Evolutionary conservation across 768 basidiomycete species (phyloP), one percentile per base, ranked within the genome.

Genomic region (Suillus bovinus): DNA sequence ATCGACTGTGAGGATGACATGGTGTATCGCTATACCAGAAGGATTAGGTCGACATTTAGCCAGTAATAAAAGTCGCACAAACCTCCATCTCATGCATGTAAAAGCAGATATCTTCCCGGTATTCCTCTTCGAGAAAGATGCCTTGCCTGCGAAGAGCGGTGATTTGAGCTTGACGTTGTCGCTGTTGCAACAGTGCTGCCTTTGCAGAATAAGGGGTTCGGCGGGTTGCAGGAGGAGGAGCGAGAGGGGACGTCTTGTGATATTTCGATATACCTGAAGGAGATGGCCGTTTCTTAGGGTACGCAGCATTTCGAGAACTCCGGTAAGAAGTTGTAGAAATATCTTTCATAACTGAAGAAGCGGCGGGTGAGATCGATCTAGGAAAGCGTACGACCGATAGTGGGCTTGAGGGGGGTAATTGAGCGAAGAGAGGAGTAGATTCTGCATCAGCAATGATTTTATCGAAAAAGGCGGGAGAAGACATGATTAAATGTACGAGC

Each of bases 11-110:
- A 87, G n/a, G 90, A 94, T 33, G 91, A 91, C 85, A 93, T 90
- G 41, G 96, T 99, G 69, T 76, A 86, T 62, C 83, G 84, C 95
- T 96, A 34, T 62, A 61, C 11, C 13, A 38, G 27, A 39, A n/a
- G 29, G 5, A 34, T 41, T 2, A 44, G 13, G 55, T 55, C 57
- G n/a, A 68, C 62, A 66, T 59, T 27, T 66, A 34, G 29, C 44
- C 27, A 38, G 5, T 9, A 59, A 64, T 58, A 14, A 42, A 17
- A 42, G 59, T 39, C 14, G 41, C 34, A 80, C 93, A 78, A 68
- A 98, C 97, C 93, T 99, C 96, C 94, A 97, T 97, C 74, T 92
- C 88, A 75, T 91, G 90, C 97, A 99, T 98, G 79, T 98, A 97
- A 60, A 81, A 83, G 61, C 87, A 83, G 62, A 99, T 95, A 71